Percentiles rank a stretch among this genome's conserved stretches.
Conservation (phyloP, 2,329 filamentous ascomycete species). For the Penicillium sp. region DNA sequence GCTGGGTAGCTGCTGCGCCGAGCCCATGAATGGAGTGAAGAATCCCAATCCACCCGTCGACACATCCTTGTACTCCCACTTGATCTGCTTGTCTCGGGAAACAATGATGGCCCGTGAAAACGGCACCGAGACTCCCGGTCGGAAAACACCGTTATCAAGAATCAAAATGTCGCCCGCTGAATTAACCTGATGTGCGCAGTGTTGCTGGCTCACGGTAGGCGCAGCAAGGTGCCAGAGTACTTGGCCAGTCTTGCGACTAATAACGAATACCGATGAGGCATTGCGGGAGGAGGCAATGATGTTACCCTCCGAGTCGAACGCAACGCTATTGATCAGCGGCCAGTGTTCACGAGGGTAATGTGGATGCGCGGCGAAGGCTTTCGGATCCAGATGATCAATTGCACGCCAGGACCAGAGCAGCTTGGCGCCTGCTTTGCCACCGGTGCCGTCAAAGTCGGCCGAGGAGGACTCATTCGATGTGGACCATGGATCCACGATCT, state of each 20-base stretch:
- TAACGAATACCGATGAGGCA: constrained; percentile 45
- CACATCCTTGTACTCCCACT: constrained; percentile 47
- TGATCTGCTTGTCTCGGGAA: constrained; percentile 38
- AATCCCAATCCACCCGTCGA: constrained; percentile 39
- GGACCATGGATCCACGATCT: constrained; percentile 38
- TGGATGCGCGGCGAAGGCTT: constrained; percentile 42
- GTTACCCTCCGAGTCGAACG: constrained; percentile 39
- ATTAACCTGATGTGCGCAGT: constrained; percentile 44
- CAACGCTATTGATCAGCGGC: constrained; percentile 48
- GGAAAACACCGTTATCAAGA: constrained; percentile 49
- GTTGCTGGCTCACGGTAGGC: constrained; percentile 45
- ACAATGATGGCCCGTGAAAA: constrained; percentile 47
- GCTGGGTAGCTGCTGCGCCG: constrained; percentile 42
- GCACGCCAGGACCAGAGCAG: constrained; percentile 47
- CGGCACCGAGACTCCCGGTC: constrained; percentile 40
- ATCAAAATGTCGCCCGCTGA: constrained; percentile 45
- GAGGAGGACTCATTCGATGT: constrained; percentile 18
- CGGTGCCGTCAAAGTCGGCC: constrained; percentile 18
- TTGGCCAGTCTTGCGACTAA: constrained; percentile 40
- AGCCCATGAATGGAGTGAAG: constrained; percentile 51
- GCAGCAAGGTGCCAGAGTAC: constrained; percentile 46
- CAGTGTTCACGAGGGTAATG: constrained; percentile 39
- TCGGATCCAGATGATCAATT: constrained; percentile 41
- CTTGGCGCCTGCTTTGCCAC: constrained; percentile 30
- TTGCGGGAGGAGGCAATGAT: constrained; percentile 46